Base-by-base conservation (phyloP, 108 stramenopile species). In the Asterionellopsis glacialis region DNA sequence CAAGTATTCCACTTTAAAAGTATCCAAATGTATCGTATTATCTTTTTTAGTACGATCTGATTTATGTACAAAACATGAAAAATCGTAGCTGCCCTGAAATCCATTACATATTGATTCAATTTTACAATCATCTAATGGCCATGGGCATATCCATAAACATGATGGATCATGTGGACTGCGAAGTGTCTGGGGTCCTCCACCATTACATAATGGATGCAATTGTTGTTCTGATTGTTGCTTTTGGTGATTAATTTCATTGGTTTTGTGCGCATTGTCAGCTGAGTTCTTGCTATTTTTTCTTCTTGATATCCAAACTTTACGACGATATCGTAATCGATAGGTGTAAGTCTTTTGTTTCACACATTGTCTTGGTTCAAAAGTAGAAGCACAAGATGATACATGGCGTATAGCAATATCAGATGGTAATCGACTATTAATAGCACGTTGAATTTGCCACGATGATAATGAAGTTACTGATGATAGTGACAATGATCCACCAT, bases 381-480 rank as follows among this genome's bases (percentile, higher is more conserved):
- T 57, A 39, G 13, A 9, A 15, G 50, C 9, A 25, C 72, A 55
- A 47, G 57, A 57, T 51, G 62, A 63, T 6, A 85, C 60, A 48
- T 64, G 33, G 18, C 76, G 57, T 14, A 91, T 62, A 2, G 78
- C 80, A 53, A 91, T 84, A 49, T 91, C 84, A 19, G 53, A 50
- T 9, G 85, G 84, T n/a, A 91, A 58, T 56, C 90, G 77, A 23
- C 84, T 84, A 55, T 83, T 84, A 59, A 88, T 77, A 16, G 81
- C 73, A 19, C 81, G 69, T 51, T 77, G 69, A 55, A 91, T 79
- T 58, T 68, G 57, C 83, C 85, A 87, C 2, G 33, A 7, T 7
- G 33, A 33, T n/a, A n/a, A n/a, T n/a, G n/a, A n/a, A n/a, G n/a
- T n/a, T n/a, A n/a, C n/a, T n/a, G n/a, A n/a, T n/a, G n/a, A n/a